A percentile compares a stretch with the other conserved stretches of the same genome.
Conservation (phyloP, 2,329 filamentous ascomycete species). For the Arthroderma sp. region DNA sequence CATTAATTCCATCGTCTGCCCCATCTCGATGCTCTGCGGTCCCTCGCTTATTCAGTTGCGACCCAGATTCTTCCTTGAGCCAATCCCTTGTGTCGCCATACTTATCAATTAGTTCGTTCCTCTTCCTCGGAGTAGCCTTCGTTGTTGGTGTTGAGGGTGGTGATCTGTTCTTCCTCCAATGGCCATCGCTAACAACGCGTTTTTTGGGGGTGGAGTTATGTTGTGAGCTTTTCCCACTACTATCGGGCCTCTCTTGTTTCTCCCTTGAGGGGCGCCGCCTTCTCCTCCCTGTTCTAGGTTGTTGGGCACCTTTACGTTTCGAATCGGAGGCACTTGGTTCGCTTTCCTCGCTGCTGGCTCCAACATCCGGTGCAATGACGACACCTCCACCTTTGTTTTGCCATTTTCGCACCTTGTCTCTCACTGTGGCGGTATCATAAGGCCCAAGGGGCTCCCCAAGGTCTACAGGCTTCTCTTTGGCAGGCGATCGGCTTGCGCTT, state of each 20-base stretch:
- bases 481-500: constrained; percentile 43
- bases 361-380: constrained; percentile 47
- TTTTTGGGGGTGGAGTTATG: constrained; percentile 59
- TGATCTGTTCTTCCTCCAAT: constrained; percentile 53
- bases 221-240: constrained; percentile 13
- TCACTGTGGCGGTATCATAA: constrained; percentile 53
- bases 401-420: constrained; percentile 71
- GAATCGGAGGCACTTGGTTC: constrained; percentile 13
- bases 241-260: constrained; percentile 21
- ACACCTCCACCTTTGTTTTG: constrained; percentile 63
- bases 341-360: constrained; percentile 41
- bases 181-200: constrained; percentile 81
- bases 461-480: constrained; percentile 41
- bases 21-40: background rate
- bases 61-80: constrained; percentile 17
- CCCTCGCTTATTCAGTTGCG: constrained; percentile 11
- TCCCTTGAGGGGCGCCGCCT: constrained; percentile 12
- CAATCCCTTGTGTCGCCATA: constrained; percentile 15
- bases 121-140: constrained; percentile 30
- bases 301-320: constrained; percentile 13
- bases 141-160: constrained; percentile 24
- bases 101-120: constrained; percentile 26
- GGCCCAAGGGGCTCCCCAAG: constrained; percentile 40
- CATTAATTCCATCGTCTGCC: constrained; percentile 18
- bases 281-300: constrained; percentile 18